Conservation (phyloP, 2,329 filamentous ascomycete species). For the Ceratocystis alfenasii region DNA sequence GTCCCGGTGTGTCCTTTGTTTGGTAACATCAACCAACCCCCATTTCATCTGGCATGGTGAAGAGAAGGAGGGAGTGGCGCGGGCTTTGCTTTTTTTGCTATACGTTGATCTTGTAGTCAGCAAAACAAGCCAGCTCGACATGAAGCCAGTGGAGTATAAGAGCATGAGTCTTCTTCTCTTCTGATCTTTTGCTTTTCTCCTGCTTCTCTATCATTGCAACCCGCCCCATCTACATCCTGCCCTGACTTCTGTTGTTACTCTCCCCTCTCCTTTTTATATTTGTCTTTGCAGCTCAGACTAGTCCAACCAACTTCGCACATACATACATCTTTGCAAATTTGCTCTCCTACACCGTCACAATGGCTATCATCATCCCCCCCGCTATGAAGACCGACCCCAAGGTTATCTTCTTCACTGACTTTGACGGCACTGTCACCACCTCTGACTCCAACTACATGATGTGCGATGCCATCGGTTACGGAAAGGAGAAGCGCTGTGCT, state of each 20-base stretch:
- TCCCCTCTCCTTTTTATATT: background rate
- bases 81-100: background rate
- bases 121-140: background rate
- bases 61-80: background rate
- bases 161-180: slow-evolving; percentile 14
- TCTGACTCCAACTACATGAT: slow-evolving; percentile 56
- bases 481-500: slow-evolving; percentile 54
- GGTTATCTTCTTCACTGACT: slow-evolving; percentile 98
- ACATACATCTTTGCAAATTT: slow-evolving; percentile 10
- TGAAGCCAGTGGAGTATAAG: slow-evolving; percentile 18
- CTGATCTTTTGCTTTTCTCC: slow-evolving; percentile 6
- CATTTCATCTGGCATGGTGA: background rate
- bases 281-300: background rate
- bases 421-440: slow-evolving; percentile 87
- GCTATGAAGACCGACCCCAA: slow-evolving; percentile 55
- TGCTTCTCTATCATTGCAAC: slow-evolving; percentile 8
- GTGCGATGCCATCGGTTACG: slow-evolving; percentile 89
- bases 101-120: background rate
- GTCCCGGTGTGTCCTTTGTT: slow-evolving; percentile 4
- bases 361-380: slow-evolving; percentile 21
- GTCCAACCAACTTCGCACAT: background rate
- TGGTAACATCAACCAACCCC: slow-evolving; percentile 8
- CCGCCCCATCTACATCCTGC: background rate
- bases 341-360: slow-evolving; percentile 14
- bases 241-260: slow-evolving; percentile 1